Evolutionary conservation across 2,329 filamentous ascomycete species (phyloP).

Genomic region (Hawksworthiomyces lignivorus): DNA sequence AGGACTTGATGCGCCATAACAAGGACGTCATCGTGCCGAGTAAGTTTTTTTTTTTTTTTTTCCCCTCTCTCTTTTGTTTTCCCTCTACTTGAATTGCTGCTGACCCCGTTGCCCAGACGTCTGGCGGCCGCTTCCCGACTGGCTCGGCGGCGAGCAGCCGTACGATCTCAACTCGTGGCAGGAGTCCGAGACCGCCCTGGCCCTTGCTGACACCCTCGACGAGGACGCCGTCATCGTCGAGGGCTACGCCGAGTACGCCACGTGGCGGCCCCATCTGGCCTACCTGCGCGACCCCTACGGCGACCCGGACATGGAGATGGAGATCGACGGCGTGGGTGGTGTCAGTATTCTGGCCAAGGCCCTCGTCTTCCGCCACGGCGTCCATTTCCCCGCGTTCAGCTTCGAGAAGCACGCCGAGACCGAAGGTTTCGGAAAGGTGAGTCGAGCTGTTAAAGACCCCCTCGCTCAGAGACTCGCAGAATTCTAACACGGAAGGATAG

Average conservation of each 20-base stretch:
- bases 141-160: constrained; percentile 95
- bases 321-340: constrained; percentile 94
- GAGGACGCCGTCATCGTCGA: constrained; percentile 99
- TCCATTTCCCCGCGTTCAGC: constrained; percentile 96
- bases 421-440: constrained; percentile 95
- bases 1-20: constrained; percentile 97
- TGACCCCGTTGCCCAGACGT: constrained; percentile 54
- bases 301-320: constrained; percentile 99
- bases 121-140: constrained; percentile 96
- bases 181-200: constrained; percentile 92
- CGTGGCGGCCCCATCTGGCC: constrained; percentile 93
- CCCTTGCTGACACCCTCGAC: constrained; percentile 87
- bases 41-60: constrained; percentile 43
- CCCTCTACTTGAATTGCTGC: background rate
- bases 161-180: constrained; percentile 99
- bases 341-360: constrained; percentile 97
- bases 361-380: constrained; percentile 85
- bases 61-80: background rate
- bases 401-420: constrained; percentile 99
- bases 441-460: background rate
- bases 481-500: constrained; percentile 34
- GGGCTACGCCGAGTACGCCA: constrained; percentile 97
- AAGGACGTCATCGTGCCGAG: constrained; percentile 98
- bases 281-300: constrained; percentile 96
- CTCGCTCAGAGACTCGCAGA: no score